These are phyloP conservation scores for Catunica adiposa DNA, from an alignment of 2,329 filamentous ascomycete genomes.

Conservation along the genomic window DNA sequence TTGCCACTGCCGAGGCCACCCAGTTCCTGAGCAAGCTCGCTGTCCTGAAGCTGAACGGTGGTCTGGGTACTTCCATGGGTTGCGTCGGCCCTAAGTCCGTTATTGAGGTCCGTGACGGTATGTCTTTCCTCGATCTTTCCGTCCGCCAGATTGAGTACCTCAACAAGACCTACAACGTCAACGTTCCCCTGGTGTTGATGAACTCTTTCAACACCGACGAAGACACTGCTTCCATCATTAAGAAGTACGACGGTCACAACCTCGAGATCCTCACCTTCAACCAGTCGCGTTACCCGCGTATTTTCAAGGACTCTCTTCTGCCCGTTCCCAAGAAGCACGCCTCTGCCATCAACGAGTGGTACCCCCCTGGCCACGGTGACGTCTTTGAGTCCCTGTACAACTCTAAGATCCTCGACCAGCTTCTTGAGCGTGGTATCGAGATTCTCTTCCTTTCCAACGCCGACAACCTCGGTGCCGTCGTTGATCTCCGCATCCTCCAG, in stretches of 20 bases:
- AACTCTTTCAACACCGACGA: slow-evolving; percentile 99
- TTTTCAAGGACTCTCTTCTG: slow-evolving; percentile 94
- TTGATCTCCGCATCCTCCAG: slow-evolving; percentile 93
- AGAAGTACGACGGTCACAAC: slow-evolving; percentile 99
- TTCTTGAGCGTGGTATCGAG: slow-evolving; percentile 87
- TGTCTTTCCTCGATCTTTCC: slow-evolving; percentile 98
- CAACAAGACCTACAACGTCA: slow-evolving; percentile 93
- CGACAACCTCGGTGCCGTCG: slow-evolving; percentile 93
- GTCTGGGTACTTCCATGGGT: slow-evolving; percentile 98
- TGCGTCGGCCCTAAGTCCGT: slow-evolving; percentile 98
- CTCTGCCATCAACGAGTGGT: slow-evolving; percentile 90
- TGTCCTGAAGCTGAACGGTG: slow-evolving; percentile 97
- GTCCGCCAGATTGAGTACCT: slow-evolving; percentile 98
- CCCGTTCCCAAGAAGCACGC: slow-evolving; percentile 82
- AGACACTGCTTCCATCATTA: slow-evolving; percentile 97
- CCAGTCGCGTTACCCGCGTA: slow-evolving; percentile 94
- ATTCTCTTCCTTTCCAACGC: slow-evolving; percentile 98
- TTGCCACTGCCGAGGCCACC: slow-evolving; percentile 78
- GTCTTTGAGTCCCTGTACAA: slow-evolving; percentile 99
- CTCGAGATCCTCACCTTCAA: slow-evolving; percentile 99
- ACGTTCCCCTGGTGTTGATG: slow-evolving; percentile 97
- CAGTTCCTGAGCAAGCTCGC: slow-evolving; percentile 94
- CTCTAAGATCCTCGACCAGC: slow-evolving; percentile 92
- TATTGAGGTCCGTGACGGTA: slow-evolving; percentile 98
- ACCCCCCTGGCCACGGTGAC: slow-evolving; percentile 96